Conservation (phyloP, 2,329 filamentous ascomycete species). For the Chalaropsis ovoidea region DNA sequence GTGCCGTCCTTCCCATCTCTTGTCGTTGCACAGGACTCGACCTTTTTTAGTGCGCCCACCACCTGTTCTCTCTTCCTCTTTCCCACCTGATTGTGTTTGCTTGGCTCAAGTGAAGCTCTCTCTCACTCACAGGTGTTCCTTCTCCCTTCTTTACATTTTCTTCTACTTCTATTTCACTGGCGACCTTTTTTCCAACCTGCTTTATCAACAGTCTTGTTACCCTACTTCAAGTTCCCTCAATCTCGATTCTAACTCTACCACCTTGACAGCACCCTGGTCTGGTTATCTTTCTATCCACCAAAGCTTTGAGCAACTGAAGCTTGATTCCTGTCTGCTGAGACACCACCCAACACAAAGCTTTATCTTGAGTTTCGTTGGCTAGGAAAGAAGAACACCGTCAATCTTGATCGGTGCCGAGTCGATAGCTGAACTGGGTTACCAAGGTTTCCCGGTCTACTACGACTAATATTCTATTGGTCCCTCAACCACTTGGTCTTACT, state of each 20-base stretch:
- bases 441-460: background rate
- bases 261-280: background rate
- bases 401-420: background rate
- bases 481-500: background rate
- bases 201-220: background rate
- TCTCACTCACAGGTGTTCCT: background rate
- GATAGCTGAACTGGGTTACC: background rate
- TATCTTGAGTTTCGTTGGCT: background rate
- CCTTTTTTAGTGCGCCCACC: background rate
- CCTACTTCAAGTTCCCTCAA: background rate
- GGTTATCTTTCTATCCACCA: background rate
- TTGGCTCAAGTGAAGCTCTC: slow-evolving; percentile 2
- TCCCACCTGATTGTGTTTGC: background rate
- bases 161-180: background rate
- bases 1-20: background rate
- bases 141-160: background rate
- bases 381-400: background rate
- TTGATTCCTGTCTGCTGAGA: slow-evolving; percentile 9
- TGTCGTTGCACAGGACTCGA: slow-evolving; percentile 11
- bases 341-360: background rate
- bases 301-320: background rate
- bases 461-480: slow-evolving; percentile 16
- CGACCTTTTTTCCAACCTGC: background rate
- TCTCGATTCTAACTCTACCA: background rate
- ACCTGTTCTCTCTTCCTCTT: background rate